A percentile compares a stretch with the other conserved stretches of the same genome.
Evolutionary conservation across 306 rosid genomes (phyloP).

Genomic region (Acmispon strigosus): DNA sequence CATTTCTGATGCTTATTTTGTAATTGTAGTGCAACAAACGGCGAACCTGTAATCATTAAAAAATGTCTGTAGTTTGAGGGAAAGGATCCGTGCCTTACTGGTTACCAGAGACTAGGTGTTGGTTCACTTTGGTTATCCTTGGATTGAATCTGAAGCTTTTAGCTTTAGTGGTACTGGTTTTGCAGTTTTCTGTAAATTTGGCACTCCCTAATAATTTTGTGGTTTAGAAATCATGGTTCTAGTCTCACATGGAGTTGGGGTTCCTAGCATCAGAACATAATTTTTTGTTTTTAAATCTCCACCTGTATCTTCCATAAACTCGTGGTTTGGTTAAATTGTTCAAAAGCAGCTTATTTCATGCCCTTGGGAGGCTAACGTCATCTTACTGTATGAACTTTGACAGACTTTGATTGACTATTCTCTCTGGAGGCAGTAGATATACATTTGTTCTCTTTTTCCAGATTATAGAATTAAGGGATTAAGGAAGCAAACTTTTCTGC

Average conservation of each 20-base stretch:
- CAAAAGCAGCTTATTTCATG: neutral
- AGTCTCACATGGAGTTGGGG: neutral
- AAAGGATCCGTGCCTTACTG: neutral
- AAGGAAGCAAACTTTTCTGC: neutral
- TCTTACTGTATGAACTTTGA: neutral
- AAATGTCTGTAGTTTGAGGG: neutral
- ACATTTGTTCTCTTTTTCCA: neutral
- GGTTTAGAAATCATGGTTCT: neutral
- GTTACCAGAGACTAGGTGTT: slow-evolving; percentile 1
- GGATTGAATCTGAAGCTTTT: neutral
- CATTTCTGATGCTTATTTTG: neutral
- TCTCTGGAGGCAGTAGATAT: neutral
- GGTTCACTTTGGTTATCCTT: neutral
- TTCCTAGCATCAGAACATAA: neutral
- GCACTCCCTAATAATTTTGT: slow-evolving; percentile 4
- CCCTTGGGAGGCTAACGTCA: neutral
- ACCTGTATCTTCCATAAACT: neutral
- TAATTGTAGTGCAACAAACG: neutral
- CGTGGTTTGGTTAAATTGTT: slow-evolving; percentile 7
- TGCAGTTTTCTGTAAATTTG: neutral
- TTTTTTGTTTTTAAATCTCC: too few relatives aligned
- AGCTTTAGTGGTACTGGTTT: neutral
- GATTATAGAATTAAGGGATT: neutral
- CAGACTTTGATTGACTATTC: neutral
- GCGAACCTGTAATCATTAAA: neutral